These are phyloP conservation scores for Xylariaceae sp. DNA, from an alignment of 2,329 filamentous ascomycete genomes.

Conservation along the genomic window DNA sequence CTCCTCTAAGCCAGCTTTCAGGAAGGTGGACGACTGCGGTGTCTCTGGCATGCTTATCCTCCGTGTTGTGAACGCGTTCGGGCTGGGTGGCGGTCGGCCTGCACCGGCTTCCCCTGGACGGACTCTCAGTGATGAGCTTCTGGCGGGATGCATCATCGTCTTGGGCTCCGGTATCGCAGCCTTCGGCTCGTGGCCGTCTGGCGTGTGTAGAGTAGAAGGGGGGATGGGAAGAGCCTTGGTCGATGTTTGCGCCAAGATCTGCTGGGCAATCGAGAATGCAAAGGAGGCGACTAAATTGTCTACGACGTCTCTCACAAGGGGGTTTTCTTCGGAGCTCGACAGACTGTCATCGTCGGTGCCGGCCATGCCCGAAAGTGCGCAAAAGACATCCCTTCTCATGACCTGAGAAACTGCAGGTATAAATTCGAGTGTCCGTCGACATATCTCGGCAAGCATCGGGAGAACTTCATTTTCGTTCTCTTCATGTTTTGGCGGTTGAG, in stretches of 20 bases:
- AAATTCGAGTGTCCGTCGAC: constrained; percentile 73
- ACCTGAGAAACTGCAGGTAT: constrained; percentile 73
- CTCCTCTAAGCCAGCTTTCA: constrained; percentile 66
- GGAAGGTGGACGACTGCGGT: constrained; percentile 39
- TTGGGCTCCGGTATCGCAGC: constrained; percentile 58
- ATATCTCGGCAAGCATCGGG: constrained; percentile 75
- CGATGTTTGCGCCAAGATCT: constrained; percentile 68
- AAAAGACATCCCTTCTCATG: constrained; percentile 68
- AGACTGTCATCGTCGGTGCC: constrained; percentile 29
- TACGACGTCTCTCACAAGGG: constrained; percentile 44
- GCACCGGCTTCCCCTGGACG: constrained; percentile 21
- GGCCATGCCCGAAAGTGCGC: constrained; percentile 44
- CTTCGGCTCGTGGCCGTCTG: constrained; percentile 50
- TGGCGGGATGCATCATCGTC: constrained; percentile 61
- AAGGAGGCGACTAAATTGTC: constrained; percentile 74
- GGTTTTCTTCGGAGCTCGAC: constrained; percentile 20
- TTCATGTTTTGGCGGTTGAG: constrained; percentile 38
- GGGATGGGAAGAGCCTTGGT: constrained; percentile 62
- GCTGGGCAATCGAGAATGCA: constrained; percentile 67
- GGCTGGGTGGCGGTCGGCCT: constrained; percentile 36
- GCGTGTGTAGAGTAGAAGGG: constrained; percentile 42
- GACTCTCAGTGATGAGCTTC: constrained; percentile 53
- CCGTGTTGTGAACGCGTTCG: constrained; percentile 45
- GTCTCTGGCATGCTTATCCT: constrained; percentile 30
- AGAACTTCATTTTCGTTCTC: constrained; percentile 65